phyloP scores from a whole-genome alignment of 2,329 filamentous ascomycete species.

The Trichoderma pleuroti region DNA sequence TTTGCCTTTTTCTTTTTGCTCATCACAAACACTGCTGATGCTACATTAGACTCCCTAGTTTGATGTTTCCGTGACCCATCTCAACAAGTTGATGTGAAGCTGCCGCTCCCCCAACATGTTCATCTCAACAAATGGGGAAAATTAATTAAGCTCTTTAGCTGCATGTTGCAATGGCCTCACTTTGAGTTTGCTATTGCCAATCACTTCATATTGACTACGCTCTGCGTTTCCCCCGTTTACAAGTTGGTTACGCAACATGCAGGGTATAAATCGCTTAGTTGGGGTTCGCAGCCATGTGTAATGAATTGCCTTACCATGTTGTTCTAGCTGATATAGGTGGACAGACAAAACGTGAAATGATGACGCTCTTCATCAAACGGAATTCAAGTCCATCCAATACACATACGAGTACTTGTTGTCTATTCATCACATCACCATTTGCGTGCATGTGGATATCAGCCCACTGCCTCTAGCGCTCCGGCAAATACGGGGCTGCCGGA shows the following conservation, averaged over 20 bases:
- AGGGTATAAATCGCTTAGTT: background rate
- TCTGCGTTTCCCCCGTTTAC: background rate
- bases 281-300: background rate
- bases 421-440: background rate
- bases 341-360: background rate
- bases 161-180: background rate
- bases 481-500: background rate
- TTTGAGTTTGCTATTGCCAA: background rate
- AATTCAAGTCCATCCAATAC: background rate
- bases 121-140: background rate
- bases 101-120: background rate
- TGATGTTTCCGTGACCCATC: background rate
- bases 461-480: background rate
- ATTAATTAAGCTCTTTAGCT: background rate
- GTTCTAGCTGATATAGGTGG: background rate
- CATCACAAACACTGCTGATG: background rate
- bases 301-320: background rate
- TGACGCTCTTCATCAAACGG: background rate
- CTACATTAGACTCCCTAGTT: background rate
- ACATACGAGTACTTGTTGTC: background rate
- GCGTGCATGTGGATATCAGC: conserved; percentile 8
- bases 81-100: background rate
- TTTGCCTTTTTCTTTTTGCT: background rate
- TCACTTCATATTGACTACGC: background rate
- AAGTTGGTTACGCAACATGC: background rate